Evolutionary conservation across 1,284 basidiomycete genomes (phyloP).

Genomic region (Cutaneotrichosporon cyanovorans): DNA sequence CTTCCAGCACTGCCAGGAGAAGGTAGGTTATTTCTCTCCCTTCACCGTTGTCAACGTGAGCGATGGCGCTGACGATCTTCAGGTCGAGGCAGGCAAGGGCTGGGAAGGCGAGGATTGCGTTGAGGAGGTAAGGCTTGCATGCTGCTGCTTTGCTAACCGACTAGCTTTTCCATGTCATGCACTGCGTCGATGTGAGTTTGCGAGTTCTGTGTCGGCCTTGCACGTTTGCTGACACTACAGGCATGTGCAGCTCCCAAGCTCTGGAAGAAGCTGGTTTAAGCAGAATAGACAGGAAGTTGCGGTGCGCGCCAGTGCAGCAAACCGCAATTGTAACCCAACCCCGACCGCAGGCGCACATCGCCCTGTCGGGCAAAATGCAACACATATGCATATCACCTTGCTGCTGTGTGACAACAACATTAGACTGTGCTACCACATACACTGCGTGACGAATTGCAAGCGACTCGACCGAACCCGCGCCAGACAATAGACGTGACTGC

Average conservation of each 20-base stretch:
- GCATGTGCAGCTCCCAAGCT: constrained; percentile 72
- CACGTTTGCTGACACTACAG: constrained; percentile 40
- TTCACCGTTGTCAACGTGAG: too few species aligned
- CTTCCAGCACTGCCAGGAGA: constrained; percentile 84
- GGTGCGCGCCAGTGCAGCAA: too few species aligned
- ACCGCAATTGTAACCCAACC: not conserved
- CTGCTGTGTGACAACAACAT: too few species aligned
- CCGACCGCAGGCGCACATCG: constrained; percentile 5
- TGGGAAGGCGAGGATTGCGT: constrained; percentile 84
- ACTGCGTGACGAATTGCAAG: too few species aligned
- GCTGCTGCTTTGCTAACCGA: constrained; percentile 1
- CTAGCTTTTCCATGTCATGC: constrained; percentile 55
- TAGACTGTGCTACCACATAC: too few species aligned
- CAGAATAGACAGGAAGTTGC: constrained; percentile 7
- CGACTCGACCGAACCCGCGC: too few species aligned
- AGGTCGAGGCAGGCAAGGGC: constrained; percentile 60
- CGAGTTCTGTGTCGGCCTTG: not conserved
- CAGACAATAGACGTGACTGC: too few species aligned
- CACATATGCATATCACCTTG: constrained; percentile 12
- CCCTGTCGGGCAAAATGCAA: constrained; percentile 13
- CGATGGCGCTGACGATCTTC: not conserved
- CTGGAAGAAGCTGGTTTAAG: constrained; percentile 54
- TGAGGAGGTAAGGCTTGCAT: constrained; percentile 59
- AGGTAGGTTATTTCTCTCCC: constrained; percentile 48
- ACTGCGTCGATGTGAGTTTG: constrained; percentile 70